Base-by-base conservation (phyloP, 129 eudicot genomes). In the Tagetes patula region DNA sequence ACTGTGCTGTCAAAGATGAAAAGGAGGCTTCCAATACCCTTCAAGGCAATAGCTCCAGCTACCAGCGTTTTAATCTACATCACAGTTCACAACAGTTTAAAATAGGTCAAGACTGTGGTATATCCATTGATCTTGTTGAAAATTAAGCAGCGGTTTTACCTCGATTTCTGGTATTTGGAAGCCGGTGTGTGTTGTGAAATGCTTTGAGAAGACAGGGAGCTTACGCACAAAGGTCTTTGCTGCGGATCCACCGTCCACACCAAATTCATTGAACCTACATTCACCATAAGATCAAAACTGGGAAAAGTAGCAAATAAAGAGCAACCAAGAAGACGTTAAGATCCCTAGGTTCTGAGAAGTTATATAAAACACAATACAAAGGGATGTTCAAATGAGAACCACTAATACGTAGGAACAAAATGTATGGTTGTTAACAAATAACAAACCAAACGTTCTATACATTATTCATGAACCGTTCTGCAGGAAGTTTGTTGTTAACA, bases 191-290 rank as follows among this genome's bases (percentile, higher is more conserved):
- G 87, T 50, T 2, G 81, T n/a, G 8, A 91, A 75, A 76, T 91
- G 95, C 79, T 85, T 84, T 2, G 85, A 79, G 80, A 90, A 83
- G 65, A 77, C 73, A n/a, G 74, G 46, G 76, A 79, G 82, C 84
- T 90, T 90, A 38, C 91, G 89, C 1, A 72, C 60, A 42, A 90
- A 74, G 47, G 85, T 20, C 78, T 84, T 87, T 73, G 96, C 87
- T 40, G 91, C 91, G 37, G 91, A 78, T 49, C 95, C 96, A 64
- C 95, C 95, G 80, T 90, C 89, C 60, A 53, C 84, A 7, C 95
- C 96, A 56, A 85, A 90, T 39, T 81, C 93, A 20, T 82, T 85
- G 77, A 82, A 89, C 81, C 96, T 82, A 68, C 49, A 69, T 14
- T 65, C 67, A 69, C n/a, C 48, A 55, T 20, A 13, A 52, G 7